Percentiles rank a stretch among this genome's conserved stretches.
These are phyloP conservation scores for Tolypocladium endophyticum DNA, from an alignment of 2,329 filamentous ascomycete species.

Conservation along the genomic window DNA sequence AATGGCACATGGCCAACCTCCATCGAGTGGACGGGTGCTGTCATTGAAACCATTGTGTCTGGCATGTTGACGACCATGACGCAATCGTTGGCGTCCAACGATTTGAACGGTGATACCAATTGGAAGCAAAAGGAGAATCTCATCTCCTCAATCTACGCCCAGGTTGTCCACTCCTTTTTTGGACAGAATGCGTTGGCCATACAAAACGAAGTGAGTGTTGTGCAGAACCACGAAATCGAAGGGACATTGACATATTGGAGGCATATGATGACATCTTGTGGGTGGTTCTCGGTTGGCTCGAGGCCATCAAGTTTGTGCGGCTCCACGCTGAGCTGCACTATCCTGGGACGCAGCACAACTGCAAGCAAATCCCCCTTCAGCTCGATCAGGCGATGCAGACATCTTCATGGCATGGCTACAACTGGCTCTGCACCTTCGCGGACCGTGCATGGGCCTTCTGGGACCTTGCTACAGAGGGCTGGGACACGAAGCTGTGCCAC, in stretches of 20 bases:
- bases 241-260: constrained; percentile 22
- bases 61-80: constrained; percentile 64
- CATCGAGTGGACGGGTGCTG: constrained; percentile 91
- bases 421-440: constrained; percentile 68
- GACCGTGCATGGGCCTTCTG: constrained; percentile 80
- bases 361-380: constrained; percentile 2
- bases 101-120: constrained; percentile 19
- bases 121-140: constrained; percentile 58
- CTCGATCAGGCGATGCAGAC: constrained; percentile 11
- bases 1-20: constrained; percentile 72
- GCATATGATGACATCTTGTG: constrained; percentile 93
- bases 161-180: constrained; percentile 71
- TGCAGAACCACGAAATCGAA: no score
- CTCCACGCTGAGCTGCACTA: constrained; percentile 59
- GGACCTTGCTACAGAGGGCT: constrained; percentile 66
- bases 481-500: constrained; percentile 70
- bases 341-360: constrained; percentile 11
- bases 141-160: constrained; percentile 73
- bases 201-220: constrained; percentile 38
- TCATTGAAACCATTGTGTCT: constrained; percentile 69
- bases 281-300: constrained; percentile 88
- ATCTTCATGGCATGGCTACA: constrained; percentile 61
- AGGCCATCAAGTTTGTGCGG: constrained; percentile 65
- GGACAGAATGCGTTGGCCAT: constrained; percentile 71
- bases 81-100: constrained; percentile 34